These are phyloP conservation scores for Phytophthora citrophthora DNA, from an alignment of 352 stramenopile genomes.

Conservation along the genomic window DNA sequence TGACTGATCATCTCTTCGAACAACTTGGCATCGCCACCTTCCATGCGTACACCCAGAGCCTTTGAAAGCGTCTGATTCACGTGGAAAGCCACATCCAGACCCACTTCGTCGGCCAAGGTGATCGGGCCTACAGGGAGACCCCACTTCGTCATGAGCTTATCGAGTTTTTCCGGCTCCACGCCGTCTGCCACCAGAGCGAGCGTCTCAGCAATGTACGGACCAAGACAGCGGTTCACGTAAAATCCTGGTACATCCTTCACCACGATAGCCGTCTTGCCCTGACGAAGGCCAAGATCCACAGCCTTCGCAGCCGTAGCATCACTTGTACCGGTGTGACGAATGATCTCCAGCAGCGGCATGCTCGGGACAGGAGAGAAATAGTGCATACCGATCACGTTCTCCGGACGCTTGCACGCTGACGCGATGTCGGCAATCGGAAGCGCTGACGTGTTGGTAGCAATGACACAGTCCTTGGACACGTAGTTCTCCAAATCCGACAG, in stretches of 20 bases:
- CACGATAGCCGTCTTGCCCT: constrained; percentile 98
- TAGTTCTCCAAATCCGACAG: constrained; percentile 94
- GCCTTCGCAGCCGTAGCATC: constrained; percentile 91
- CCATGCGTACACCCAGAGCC: constrained; percentile 96
- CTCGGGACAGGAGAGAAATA: constrained; percentile 98
- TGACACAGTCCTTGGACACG: constrained; percentile 93
- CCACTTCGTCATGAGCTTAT: constrained; percentile 96
- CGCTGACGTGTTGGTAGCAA: constrained; percentile 98
- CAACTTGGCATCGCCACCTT: constrained; percentile 89
- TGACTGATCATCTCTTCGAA: constrained; percentile 97
- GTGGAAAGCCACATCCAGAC: constrained; percentile 96
- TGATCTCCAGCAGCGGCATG: constrained; percentile 99
- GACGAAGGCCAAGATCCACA: constrained; percentile 95
- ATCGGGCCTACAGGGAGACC: constrained; percentile 97
- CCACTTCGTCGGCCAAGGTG: constrained; percentile 97
- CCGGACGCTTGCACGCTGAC: constrained; percentile 73
- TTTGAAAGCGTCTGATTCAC: constrained; percentile 93
- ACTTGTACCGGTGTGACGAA: constrained; percentile 93
- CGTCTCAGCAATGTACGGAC: constrained; percentile 93
- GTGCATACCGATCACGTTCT: constrained; percentile 98
- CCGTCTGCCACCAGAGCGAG: constrained; percentile 93
- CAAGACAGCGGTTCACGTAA: constrained; percentile 98
- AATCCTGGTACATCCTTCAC: constrained; percentile 99
- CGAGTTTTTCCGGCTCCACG: constrained; percentile 93
- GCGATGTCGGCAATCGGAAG: constrained; percentile 97